Percentiles rank a stretch among this genome's conserved stretches.
Evolutionary conservation across 108 stramenopile genomes (phyloP).

Genomic region (Skeletonema costatum): DNA sequence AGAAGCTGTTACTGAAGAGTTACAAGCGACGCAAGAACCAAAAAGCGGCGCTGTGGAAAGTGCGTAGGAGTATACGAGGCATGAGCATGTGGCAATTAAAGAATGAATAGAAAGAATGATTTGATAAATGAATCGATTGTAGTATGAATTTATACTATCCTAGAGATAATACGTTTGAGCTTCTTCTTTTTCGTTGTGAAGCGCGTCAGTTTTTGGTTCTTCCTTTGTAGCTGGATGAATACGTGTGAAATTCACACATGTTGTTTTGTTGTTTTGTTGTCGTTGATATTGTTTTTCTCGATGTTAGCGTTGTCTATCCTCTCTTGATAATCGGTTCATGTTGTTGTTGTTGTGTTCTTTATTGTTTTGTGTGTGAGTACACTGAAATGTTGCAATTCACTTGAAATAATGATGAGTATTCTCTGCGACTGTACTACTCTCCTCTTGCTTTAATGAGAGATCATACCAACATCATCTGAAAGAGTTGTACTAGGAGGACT

Average conservation of each 20-base stretch:
- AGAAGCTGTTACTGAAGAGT: conserved; percentile 1
- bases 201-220: neutral
- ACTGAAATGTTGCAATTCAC: neutral
- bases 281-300: neutral
- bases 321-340: neutral
- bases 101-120: no score
- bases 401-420: neutral
- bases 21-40: neutral
- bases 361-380: neutral
- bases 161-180: neutral
- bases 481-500: conserved; percentile 1
- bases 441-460: neutral
- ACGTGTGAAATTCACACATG: neutral
- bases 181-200: neutral
- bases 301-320: neutral
- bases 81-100: no score
- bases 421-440: neutral
- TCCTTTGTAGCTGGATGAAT: neutral
- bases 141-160: conserved; percentile 3
- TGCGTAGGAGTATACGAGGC: neutral
- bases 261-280: neutral
- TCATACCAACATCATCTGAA: neutral
- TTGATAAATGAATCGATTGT: neutral
- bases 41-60: neutral
- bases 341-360: neutral